Conservation (phyloP, 441 rosid species). For the Biscutella laevigata region DNA sequence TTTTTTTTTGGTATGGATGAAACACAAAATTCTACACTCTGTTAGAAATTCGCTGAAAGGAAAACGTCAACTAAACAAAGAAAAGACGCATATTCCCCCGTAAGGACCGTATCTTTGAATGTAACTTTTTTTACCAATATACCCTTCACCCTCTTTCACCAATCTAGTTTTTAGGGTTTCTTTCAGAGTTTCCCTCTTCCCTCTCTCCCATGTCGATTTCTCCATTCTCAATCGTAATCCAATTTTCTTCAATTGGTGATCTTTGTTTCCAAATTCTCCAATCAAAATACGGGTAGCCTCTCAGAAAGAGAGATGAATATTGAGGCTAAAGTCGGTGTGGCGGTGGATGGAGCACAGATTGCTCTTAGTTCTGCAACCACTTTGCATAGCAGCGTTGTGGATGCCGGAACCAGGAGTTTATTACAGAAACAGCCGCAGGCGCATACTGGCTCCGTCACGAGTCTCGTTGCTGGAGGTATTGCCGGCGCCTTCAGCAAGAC, state of each 20-base stretch:
- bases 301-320: slow-evolving; percentile 25
- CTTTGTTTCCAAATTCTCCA: neutral
- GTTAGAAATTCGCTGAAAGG: neutral
- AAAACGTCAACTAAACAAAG: neutral
- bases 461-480: slow-evolving; percentile 73
- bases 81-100: slow-evolving; percentile 8
- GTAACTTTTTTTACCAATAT: neutral
- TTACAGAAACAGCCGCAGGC: slow-evolving; percentile 35
- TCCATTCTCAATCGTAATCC: slow-evolving; percentile 13
- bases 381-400: slow-evolving; percentile 36
- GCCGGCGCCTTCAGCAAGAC: slow-evolving; percentile 92
- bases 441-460: slow-evolving; percentile 46
- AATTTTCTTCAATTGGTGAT: slow-evolving; percentile 15
- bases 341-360: slow-evolving; percentile 66
- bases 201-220: slow-evolving; percentile 25
- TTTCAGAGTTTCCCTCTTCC: neutral
- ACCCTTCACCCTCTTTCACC: slow-evolving; percentile 18
- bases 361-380: slow-evolving; percentile 38
- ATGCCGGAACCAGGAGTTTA: too few relatives aligned
- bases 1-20: too few relatives aligned
- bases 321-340: slow-evolving; percentile 77
- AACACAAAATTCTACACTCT: too few relatives aligned
- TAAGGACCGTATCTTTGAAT: slow-evolving; percentile 10
- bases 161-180: slow-evolving; percentile 21
- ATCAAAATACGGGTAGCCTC: slow-evolving; percentile 7